These are phyloP conservation scores for Sapria himalayana DNA, from an alignment of 345 rosid species.

Conservation along the genomic window DNA sequence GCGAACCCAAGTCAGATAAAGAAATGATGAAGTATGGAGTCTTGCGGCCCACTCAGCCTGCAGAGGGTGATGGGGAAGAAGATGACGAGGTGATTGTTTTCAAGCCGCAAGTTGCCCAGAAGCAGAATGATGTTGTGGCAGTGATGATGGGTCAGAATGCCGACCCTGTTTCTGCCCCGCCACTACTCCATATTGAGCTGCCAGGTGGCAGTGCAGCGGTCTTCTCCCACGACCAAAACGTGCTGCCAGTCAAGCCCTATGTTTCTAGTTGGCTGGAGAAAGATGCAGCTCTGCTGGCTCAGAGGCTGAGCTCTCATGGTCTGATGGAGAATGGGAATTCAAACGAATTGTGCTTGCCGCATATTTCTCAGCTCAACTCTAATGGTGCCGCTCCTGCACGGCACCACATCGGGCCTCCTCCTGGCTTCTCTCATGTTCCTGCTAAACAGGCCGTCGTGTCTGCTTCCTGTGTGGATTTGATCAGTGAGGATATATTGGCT, in stretches of 20 bases:
- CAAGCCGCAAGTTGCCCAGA: constrained; percentile 51
- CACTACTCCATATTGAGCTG: too few species aligned
- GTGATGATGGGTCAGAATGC: constrained; percentile 20
- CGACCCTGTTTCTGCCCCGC: constrained; percentile 18
- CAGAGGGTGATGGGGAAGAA: constrained; percentile 39
- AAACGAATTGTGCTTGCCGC: too few species aligned
- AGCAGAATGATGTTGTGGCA: constrained; percentile 31
- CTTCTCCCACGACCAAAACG: constrained; percentile 20
- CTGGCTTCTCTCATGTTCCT: constrained; percentile 62
- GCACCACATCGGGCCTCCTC: constrained; percentile 91
- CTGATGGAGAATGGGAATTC: constrained; percentile 38
- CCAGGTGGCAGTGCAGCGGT: too few species aligned
- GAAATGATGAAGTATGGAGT: constrained; percentile 13
- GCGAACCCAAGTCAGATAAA: constrained; percentile 12
- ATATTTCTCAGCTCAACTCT: too few species aligned
- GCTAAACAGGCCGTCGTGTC: constrained; percentile 30
- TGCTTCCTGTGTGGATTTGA: constrained; percentile 18
- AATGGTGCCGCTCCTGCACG: too few species aligned
- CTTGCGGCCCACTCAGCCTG: constrained; percentile 17
- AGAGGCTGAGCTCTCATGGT: constrained; percentile 31
- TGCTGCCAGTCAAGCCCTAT: constrained; percentile 24
- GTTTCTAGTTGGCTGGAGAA: constrained; percentile 35
- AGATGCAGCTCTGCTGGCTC: constrained; percentile 30
- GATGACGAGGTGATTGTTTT: constrained; percentile 94
- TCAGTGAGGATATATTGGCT: constrained; percentile 13